Percentiles rank a stretch among this genome's conserved stretches.
Conservation (phyloP, 2,329 filamentous ascomycete species). For the Cordyceps farinosa region DNA sequence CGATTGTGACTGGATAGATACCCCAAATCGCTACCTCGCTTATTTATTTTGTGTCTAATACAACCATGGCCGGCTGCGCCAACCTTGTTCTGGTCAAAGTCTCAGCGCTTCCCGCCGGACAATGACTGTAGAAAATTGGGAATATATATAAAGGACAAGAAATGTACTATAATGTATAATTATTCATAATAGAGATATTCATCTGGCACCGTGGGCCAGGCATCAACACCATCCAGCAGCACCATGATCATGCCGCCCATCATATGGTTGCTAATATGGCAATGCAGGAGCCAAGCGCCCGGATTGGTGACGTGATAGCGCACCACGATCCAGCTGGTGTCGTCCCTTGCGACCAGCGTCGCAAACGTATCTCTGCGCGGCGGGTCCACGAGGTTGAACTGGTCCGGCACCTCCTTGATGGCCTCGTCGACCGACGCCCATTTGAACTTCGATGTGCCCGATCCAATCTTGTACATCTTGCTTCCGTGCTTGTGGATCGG, state of each 20-base stretch:
- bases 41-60: not conserved
- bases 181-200: slow-evolving; percentile 29
- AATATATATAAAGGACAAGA: too few species aligned
- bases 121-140: too few species aligned
- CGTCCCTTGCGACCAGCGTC: slow-evolving; percentile 23
- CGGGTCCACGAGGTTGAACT: slow-evolving; percentile 56
- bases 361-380: slow-evolving; percentile 46
- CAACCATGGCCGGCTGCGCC: too few species aligned
- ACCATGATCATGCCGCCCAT: slow-evolving; percentile 53
- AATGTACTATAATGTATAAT: too few species aligned
- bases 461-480: slow-evolving; percentile 56
- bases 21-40: slow-evolving; percentile 4
- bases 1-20: slow-evolving; percentile 7
- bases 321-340: slow-evolving; percentile 43
- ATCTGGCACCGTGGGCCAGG: slow-evolving; percentile 39
- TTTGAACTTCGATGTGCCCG: slow-evolving; percentile 46
- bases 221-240: slow-evolving; percentile 46
- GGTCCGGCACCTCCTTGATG: slow-evolving; percentile 39
- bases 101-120: too few species aligned
- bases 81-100: too few species aligned
- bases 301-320: slow-evolving; percentile 52
- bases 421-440: slow-evolving; percentile 54
- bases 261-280: slow-evolving; percentile 49
- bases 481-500: slow-evolving; percentile 63
- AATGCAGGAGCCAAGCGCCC: slow-evolving; percentile 48